Evolutionary conservation across 2,329 filamentous ascomycete species (phyloP), one percentile per base, ranked within the genome.

Genomic region (Xylaria sp.): DNA sequence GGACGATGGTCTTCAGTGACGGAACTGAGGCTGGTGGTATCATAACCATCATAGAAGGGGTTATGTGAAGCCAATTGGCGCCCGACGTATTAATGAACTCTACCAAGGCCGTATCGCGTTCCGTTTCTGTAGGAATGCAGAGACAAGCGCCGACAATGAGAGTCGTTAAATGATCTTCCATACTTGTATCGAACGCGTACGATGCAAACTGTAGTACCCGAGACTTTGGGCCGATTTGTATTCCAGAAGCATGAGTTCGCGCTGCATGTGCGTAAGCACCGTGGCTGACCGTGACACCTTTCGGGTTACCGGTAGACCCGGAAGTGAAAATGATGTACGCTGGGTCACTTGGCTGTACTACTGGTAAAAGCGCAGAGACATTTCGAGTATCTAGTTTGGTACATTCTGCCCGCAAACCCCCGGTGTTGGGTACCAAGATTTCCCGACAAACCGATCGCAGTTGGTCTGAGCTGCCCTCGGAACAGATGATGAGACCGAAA

Each of bases 141-240:
- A 65, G 36, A 41, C 63, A 61, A 6, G 55, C 63, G 3, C 63
- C 63, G 9, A 60, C 57, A 20, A 60, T 12, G 15, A 65, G 36
- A 18, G 7, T 61, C 15, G 63, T 60, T 39, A 65, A 34, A 18
- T 61, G 48, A 23, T 65, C 63, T 25, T 61, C 48, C 36, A 65
- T 60, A 8, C 57, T 55, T 8, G 63, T 60, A 61, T 65, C 63
- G 36, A 65, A 65, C 23, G 63, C 46, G 30, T 65, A 61, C 13
- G 63, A 65, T 2, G 63, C 63, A 60, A 65, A 65, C 23, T 65
- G 63, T 20, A 65, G 34, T 23, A 65, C 63, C 1, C 63, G 48
- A 34, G 57, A 60, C 15, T n/a, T 52, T 18, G 34, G 36, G 9
- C 13, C 18, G n/a, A 65, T 55, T 18, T 48, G 41, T 58, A 64